phyloP scores from a whole-genome alignment of 331 rosid species.

The Quercus tomentella region DNA sequence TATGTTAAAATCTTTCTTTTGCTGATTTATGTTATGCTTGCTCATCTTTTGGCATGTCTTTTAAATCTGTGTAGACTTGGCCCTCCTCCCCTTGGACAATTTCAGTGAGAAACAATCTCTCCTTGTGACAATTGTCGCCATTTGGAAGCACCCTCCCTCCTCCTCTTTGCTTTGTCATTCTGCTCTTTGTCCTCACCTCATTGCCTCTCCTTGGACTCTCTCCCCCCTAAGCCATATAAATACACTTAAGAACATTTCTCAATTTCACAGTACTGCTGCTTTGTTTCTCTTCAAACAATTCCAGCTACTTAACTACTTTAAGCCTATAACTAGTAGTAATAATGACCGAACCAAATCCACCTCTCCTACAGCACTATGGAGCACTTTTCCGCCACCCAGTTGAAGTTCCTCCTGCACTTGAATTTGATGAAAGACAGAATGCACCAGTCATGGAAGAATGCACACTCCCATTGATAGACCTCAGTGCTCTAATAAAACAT shows the following conservation, averaged over 20 bases:
- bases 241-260: slow-evolving; percentile 12
- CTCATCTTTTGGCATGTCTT: slow-evolving; percentile 6
- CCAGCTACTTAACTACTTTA: not conserved
- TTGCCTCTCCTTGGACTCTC: slow-evolving; percentile 32
- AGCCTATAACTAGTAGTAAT: not conserved
- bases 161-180: slow-evolving; percentile 15
- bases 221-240: slow-evolving; percentile 32
- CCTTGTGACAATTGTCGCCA: slow-evolving; percentile 61
- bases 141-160: slow-evolving; percentile 10
- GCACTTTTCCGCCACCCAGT: slow-evolving; percentile 36
- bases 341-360: slow-evolving; percentile 65
- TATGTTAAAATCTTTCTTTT: no score
- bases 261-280: slow-evolving; percentile 13
- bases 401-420: slow-evolving; percentile 20
- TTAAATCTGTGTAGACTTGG: slow-evolving; percentile 18
- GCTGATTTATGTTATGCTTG: slow-evolving; percentile 7
- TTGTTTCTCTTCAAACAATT: slow-evolving; percentile 10
- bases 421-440: slow-evolving; percentile 5
- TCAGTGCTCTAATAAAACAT: slow-evolving; percentile 42
- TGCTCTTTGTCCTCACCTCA: slow-evolving; percentile 38
- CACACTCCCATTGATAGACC: slow-evolving; percentile 78
- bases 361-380: slow-evolving; percentile 56
- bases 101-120: slow-evolving; percentile 21
- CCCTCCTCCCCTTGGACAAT: slow-evolving; percentile 15
- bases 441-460: slow-evolving; percentile 44